Base-by-base conservation (phyloP, 352 stramenopile genomes). In the Phytophthora pluvialis region DNA sequence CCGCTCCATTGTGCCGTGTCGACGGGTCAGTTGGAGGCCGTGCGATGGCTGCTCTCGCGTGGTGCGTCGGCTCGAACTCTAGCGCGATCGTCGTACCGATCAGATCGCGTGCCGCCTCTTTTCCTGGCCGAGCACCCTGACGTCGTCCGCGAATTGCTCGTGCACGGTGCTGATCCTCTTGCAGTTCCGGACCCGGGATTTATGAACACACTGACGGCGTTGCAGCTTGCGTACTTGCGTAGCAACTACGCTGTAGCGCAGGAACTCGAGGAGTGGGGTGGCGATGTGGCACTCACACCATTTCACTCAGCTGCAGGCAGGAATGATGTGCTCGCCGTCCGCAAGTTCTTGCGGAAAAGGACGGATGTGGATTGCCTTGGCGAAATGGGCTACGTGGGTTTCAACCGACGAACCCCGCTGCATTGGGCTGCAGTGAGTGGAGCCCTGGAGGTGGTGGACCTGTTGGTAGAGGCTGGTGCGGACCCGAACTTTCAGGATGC, bases 401-500 rank as follows among this genome's bases (percentile, higher is more conserved):
- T 95, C 32, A 93, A 95, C 45, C 77, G 83, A 28, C 83, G 87
- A 28, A 94, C 87, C 1, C 87, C 87, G 9, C 58, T 95, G 48
- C 85, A 94, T 59, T 95, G 87, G 87, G 87, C 85, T 1, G 80
- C 83, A 1, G 70, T 95, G n/a, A 90, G 74, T 47, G 86, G 86
- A 2, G 70, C 85, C 0, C 26, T 77, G 0, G 76, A 91, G 18
- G 72, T 63, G 1, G 83, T 90, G 2, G 78, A 90, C n/a, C 29
- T 91, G 7, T 62, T 95, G n/a, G 52, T 95, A 1, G 78, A 86
- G 64, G 82, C 82, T 3, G 75, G 78, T 1, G 87, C 85, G 0
- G 79, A 93, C 25, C 71, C 83, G 4, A 90, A 95, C 45, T 93
- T 93, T 63, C 85, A 93, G 53, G 87, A 95, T 60, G 70, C 72